Conservation (phyloP, 306 rosid species). For the Rosa persica region DNA sequence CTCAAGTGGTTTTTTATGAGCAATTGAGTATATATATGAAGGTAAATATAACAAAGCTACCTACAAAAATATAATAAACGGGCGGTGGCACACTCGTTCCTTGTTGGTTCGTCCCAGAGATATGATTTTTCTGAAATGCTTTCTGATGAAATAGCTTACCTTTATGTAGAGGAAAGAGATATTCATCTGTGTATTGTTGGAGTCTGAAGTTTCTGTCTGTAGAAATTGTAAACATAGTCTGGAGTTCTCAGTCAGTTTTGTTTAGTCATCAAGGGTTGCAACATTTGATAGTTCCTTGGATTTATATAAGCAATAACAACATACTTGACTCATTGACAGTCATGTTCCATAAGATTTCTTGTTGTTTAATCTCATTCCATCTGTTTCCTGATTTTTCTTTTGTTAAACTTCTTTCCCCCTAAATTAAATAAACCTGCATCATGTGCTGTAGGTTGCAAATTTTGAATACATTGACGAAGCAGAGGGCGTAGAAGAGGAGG, state of each 20-base stretch:
- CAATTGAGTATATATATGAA: neutral
- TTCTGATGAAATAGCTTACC: neutral
- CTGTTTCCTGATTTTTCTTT: conserved; percentile 11
- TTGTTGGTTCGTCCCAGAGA: too few species aligned
- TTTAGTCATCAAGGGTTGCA: neutral
- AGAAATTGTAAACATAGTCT: neutral
- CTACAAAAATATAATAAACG: neutral
- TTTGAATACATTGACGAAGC: conserved; percentile 90
- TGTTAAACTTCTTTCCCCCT: neutral
- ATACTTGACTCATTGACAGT: neutral
- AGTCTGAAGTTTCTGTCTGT: neutral
- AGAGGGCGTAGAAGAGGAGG: conserved; percentile 80
- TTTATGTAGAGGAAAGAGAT: neutral
- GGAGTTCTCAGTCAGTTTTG: neutral
- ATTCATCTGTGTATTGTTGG: neutral
- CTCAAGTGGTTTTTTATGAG: neutral
- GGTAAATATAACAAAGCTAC: neutral
- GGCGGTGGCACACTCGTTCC: too few species aligned
- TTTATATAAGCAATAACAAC: neutral
- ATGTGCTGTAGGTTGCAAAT: conserved; percentile 79
- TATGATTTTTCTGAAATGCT: neutral
- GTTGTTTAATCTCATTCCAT: neutral
- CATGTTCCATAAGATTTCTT: neutral
- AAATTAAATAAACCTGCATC: conserved; percentile 11
- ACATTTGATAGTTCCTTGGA: neutral